Evolutionary conservation across 1,139 yeast species (phyloP), one percentile per base, ranked within the genome.

Genomic region (Kodamaea fungicola): DNA sequence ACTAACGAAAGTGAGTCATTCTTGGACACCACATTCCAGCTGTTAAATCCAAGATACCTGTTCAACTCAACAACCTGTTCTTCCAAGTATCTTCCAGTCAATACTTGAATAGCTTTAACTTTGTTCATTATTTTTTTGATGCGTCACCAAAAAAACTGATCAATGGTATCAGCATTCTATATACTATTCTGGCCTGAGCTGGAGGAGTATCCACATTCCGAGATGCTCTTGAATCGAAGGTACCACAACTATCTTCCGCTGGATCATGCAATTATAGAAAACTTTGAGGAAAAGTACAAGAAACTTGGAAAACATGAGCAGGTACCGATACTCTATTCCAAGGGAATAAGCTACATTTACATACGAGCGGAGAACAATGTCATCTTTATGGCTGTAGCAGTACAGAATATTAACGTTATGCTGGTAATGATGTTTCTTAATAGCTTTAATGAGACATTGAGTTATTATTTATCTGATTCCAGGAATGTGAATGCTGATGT

Each of bases 111-210:
- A 1, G 37, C 10, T n/a, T 10, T 37, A 8, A 28, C 21, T 12
- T 7, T 12, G 10, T 9, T 9, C 27, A 24, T 24, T 9, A 12
- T 21, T 33, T 12, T 28, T 28, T 33, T 33, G 19, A 16, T 16
- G 19, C 19, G 19, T 16, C 19, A 16, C 19, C 10, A 23, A 23
- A 23, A n/a, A 16, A 31, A 30, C 13, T 19, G 12, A 24, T 12
- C 26, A 8, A 68, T 69, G 74, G 67, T 66, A 24, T 60, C 71
- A 7, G 71, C 69, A 6, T 45, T 68, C 12, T 67, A 63, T 43
- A 57, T 69, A 22, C 56, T 68, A 34, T 61, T 61, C 45, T 54
- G 68, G 54, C 67, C 70, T 6, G 63, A 60, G 29, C 39, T 52
- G 24, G 57, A 57, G 24, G 61, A 56, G 33, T 58, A 49, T 40